Evolutionary conservation across 306 rosid species (phyloP), one percentile per base, ranked within the genome.

Genomic region (Pyrus bretschneideri): DNA sequence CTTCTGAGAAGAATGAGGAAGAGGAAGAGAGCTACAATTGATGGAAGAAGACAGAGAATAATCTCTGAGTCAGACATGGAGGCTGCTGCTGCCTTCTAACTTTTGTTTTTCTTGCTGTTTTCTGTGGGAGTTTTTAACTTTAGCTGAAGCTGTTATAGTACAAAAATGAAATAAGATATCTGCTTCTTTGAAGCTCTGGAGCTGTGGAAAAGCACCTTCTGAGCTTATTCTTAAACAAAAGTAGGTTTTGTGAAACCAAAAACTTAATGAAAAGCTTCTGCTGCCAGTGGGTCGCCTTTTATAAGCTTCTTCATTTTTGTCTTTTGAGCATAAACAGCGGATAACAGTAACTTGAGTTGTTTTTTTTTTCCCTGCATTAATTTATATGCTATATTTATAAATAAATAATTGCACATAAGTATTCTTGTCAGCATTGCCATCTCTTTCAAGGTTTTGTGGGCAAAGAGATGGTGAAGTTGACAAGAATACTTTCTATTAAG

Each of bases 61-160:
- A 80, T 80, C 81, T 60, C 74, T 38, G 96, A 87, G 79, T 79
- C 86, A 85, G 92, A 81, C 97, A 91, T 92, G 91, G 87, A 76
- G 80, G 67, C 61, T 81, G 77, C 76, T 85, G 80, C 70, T 49
- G 4, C 22, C 29, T 67, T 42, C 52, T 69, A 9, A 33, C 35
- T 71, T 21, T 38, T 38, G 42, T 45, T 61, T 11, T 59, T 42
- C 55, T 21, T 31, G 42, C 70, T 76, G 75, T 63, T 67, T 51
- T 51, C 21, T 51, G 55, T 51, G 21, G 55, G 21, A 51, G 55
- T 51, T 51, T 17, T 51, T 17, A 51, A 19, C 5, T 51, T 17
- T 51, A 4, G 7, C 55, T 51, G 18, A 49, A 58, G 69, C 73
- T 67, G 69, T 72, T 67, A 18, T 4, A 27, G 45, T 55, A 78